Base-by-base conservation (phyloP, 345 rosid species). In the Passiflora organensis region DNA sequence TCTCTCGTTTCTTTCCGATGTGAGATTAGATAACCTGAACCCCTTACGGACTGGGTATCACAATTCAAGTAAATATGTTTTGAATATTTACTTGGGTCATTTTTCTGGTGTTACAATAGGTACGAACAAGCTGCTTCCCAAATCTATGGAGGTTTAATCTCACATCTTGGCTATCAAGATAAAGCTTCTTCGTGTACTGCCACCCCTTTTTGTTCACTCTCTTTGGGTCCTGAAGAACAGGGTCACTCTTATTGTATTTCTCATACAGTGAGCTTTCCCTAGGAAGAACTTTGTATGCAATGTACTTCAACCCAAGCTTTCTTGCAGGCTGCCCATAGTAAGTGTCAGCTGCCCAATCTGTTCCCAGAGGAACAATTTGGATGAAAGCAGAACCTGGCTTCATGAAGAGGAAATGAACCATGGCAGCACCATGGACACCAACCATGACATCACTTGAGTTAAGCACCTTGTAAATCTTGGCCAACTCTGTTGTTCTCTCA, bases 361-460 rank as follows among this genome's bases (percentile, higher is more conserved):
- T 88, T 32, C 96, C 96, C 20, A 88, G 68, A 4, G 96, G 96
- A 24, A 88, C 67, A 10, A 88, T 76, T 70, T 88, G 96, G 28
- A 88, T 79, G 21, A 88, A 88, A 51, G 80, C 91, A 0, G 76
- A 81, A 21, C 84, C 79, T 0, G 96, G 90, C 58, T 51, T 82
- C 88, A 83, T 68, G 65, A 85, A 88, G 1, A 88, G 81, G 53
- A 88, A 85, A 58, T 85, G 96, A 12, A 93, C 85, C 96, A 88
- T 88, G 23, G 96, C 96, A 9, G 96, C 96, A 56, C 96, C 94
- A 53, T 88, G 96, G 11, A 88, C 96, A 37, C 94, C 94, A 14
- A 88, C 64, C 90, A 82, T 79, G 0, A 88, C 90, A 48, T 82
- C 83, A 48, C 96, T 88, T 2, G 90, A 69, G 62, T 85, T 85